A percentile compares a stretch with the other conserved stretches of the same genome.
Conservation (phyloP, 495 filamentous ascomycete species). For the Penicillium arizonense region DNA sequence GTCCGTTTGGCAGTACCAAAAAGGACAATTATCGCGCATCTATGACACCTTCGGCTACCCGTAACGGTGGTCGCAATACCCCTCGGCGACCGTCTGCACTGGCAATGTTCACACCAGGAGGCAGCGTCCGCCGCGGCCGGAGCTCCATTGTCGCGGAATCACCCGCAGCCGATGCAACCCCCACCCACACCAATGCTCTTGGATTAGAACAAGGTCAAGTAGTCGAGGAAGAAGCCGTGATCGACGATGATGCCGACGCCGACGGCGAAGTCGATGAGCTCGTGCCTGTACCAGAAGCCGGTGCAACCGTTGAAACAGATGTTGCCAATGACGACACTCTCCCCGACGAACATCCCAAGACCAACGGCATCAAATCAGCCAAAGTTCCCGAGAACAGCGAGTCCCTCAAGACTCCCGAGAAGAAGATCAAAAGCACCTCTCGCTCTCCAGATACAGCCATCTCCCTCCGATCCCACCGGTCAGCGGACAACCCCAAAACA, state of each 20-base stretch:
- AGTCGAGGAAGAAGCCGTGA: constrained; percentile 26
- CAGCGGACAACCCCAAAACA: constrained; percentile 17
- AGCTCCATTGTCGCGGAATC: constrained; percentile 35
- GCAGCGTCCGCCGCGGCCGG: constrained; percentile 35
- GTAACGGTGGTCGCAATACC: constrained; percentile 38
- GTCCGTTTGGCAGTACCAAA: constrained; percentile 38
- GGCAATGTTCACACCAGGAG: constrained; percentile 26
- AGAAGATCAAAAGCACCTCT: constrained; percentile 13
- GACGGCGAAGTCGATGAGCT: constrained; percentile 6
- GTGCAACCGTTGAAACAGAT: not conserved
- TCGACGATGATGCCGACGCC: constrained; percentile 25
- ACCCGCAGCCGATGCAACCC: constrained; percentile 26
- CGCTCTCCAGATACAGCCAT: constrained; percentile 17
- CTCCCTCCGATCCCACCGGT: constrained; percentile 22
- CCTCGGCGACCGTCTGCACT: constrained; percentile 35
- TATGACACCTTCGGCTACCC: constrained; percentile 30
- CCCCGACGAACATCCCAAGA: constrained; percentile 3
- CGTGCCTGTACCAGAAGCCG: constrained; percentile 4
- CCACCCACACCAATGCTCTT: constrained; percentile 16
- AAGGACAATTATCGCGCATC: constrained; percentile 8
- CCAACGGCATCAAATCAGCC: constrained; percentile 25
- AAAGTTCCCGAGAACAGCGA: not conserved
- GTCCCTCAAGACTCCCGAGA: constrained; percentile 13
- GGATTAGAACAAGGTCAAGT: constrained; percentile 13
- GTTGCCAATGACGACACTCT: constrained; percentile 7